These are phyloP conservation scores for Sphenostylis stenocarpa DNA, from an alignment of 306 rosid species.

Conservation along the genomic window DNA sequence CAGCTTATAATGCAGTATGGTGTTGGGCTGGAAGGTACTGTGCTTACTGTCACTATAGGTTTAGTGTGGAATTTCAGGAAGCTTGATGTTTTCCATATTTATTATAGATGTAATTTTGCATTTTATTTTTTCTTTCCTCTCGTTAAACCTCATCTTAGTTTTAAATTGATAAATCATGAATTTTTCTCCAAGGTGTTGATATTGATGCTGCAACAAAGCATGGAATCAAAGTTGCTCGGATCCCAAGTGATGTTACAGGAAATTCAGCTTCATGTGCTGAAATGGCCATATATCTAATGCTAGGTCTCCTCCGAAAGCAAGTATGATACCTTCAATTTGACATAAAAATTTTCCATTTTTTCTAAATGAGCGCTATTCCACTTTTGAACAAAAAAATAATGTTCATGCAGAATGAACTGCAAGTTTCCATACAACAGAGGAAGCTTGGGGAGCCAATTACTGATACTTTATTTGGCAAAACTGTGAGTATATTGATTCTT, in stretches of 20 bases:
- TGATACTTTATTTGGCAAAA: conserved; percentile 79
- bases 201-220: conserved; percentile 81
- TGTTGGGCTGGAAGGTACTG: conserved; percentile 85
- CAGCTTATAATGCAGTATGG: conserved; percentile 89
- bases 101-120: background rate
- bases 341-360: background rate
- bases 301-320: conserved; percentile 91
- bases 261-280: conserved; percentile 92
- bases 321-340: conserved; percentile 43
- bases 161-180: background rate
- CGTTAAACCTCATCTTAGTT: background rate
- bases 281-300: conserved; percentile 80
- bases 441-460: conserved; percentile 78
- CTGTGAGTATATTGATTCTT: conserved; percentile 55
- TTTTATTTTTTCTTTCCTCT: background rate
- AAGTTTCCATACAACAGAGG: conserved; percentile 58
- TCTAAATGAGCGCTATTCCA: background rate
- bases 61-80: background rate
- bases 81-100: conserved; percentile 17
- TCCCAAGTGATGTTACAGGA: conserved; percentile 67
- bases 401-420: conserved; percentile 71
- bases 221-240: conserved; percentile 91
- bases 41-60: conserved; percentile 12
- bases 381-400: background rate
- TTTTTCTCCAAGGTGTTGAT: conserved; percentile 68